These are phyloP conservation scores for Davidsoniella virescens DNA, from an alignment of 2,329 filamentous ascomycete species.

Conservation along the genomic window DNA sequence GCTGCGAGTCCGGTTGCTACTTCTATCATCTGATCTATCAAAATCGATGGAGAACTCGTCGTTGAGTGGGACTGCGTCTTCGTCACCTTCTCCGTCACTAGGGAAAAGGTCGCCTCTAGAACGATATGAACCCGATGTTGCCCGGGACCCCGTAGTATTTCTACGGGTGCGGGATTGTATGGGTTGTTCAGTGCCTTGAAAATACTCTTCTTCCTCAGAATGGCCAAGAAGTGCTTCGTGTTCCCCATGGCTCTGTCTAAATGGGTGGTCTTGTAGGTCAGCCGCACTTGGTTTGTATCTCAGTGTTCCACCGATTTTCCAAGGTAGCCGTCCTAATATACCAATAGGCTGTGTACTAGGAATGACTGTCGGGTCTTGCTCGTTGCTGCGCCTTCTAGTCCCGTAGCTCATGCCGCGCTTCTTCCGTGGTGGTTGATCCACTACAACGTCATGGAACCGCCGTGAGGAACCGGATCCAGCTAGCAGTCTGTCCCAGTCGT, in stretches of 20 bases:
- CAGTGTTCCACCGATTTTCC: constrained; percentile 65
- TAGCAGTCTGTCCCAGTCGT: constrained; percentile 72
- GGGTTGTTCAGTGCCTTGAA: constrained; percentile 28
- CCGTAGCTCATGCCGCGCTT: constrained; percentile 86
- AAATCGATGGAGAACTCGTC: constrained; percentile 82
- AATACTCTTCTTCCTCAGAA: constrained; percentile 22
- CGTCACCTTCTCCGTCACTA: constrained; percentile 70
- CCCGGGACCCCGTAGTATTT: constrained; percentile 61
- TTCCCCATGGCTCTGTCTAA: constrained; percentile 35
- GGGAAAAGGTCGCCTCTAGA: constrained; percentile 83
- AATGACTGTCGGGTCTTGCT: constrained; percentile 81
- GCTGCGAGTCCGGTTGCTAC: constrained; percentile 46
- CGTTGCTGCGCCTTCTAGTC: constrained; percentile 35
- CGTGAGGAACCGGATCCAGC: constrained; percentile 41
- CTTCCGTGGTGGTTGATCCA: constrained; percentile 48
- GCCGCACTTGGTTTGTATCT: constrained; percentile 84
- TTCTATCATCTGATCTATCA: constrained; percentile 59
- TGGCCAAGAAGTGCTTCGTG: constrained; percentile 49
- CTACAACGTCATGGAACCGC: constrained; percentile 18
- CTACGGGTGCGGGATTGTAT: constrained; percentile 41
- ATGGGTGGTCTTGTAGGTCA: constrained; percentile 75
- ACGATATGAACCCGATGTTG: constrained; percentile 71
- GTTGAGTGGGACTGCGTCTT: constrained; percentile 82
- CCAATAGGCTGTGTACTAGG: constrained; percentile 73
- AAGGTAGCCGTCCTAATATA: constrained; percentile 70